Evolutionary conservation across 1,284 basidiomycete genomes (phyloP).

Genomic region (Singerocomus rubriflavus): DNA sequence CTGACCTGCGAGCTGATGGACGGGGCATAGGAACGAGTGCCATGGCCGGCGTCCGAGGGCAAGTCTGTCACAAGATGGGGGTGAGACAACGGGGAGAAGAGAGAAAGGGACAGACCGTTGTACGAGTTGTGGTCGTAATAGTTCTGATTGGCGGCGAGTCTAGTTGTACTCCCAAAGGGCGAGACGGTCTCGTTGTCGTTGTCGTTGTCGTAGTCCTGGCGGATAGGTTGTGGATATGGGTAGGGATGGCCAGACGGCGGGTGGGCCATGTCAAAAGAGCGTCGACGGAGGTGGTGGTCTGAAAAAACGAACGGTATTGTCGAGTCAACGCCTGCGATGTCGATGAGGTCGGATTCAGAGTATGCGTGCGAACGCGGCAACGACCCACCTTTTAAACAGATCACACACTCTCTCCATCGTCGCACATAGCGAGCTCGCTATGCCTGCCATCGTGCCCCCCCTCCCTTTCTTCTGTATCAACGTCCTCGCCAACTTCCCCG

Average conservation of each 20-base stretch:
- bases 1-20: conserved; percentile 59
- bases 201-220: conserved; percentile 35
- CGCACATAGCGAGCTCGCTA: conserved; percentile 1
- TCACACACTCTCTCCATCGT: background rate
- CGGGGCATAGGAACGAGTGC: conserved; percentile 44
- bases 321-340: conserved; percentile 23
- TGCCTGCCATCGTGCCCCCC: conserved; percentile 33
- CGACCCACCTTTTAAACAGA: background rate
- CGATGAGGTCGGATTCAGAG: conserved; percentile 11
- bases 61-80: conserved; percentile 34
- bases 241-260: conserved; percentile 13
- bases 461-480: conserved; percentile 41
- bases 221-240: conserved; percentile 32
- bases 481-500: conserved; percentile 35
- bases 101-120: conserved; percentile 13
- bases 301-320: conserved; percentile 8
- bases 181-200: conserved; percentile 20
- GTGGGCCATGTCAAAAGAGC: conserved; percentile 32
- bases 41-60: conserved; percentile 44
- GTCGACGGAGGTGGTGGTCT: conserved; percentile 14
- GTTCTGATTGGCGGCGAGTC: conserved; percentile 30
- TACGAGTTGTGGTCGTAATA: conserved; percentile 26
- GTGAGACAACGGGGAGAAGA: conserved; percentile 18
- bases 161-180: conserved; percentile 32
- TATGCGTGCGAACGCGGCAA: conserved; percentile 21